A percentile compares a stretch with the other conserved stretches of the same genome.
phyloP scores from a whole-genome alignment of 2,329 filamentous ascomycete genomes.

The Biscogniauxia sp. region DNA sequence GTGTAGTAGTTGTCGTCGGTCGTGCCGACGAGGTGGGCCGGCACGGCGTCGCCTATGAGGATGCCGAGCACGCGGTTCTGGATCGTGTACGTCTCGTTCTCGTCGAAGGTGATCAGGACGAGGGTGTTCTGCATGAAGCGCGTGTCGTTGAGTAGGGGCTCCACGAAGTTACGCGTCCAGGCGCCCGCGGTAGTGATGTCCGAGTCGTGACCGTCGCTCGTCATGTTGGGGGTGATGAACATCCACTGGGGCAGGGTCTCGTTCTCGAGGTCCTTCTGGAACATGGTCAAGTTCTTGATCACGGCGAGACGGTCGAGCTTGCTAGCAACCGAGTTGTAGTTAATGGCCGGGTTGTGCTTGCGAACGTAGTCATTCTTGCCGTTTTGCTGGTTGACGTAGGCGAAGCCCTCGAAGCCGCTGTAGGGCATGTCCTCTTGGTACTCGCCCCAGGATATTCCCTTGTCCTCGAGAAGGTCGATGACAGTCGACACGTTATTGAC shows the following conservation, averaged over 20 bases:
- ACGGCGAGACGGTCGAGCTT: slow-evolving; percentile 58
- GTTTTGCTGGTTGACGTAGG: slow-evolving; percentile 63
- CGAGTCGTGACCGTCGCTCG: slow-evolving; percentile 73
- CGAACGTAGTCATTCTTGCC: slow-evolving; percentile 74
- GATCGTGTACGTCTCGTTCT: slow-evolving; percentile 66
- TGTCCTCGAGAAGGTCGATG: slow-evolving; percentile 66
- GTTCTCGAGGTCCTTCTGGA: slow-evolving; percentile 63
- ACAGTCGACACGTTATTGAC: slow-evolving; percentile 63
- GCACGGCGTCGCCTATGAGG: slow-evolving; percentile 73
- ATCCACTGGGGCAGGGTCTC: slow-evolving; percentile 68
- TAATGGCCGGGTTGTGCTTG: slow-evolving; percentile 71
- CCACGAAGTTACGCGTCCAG: slow-evolving; percentile 68
- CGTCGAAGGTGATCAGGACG: slow-evolving; percentile 76
- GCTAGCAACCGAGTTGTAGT: slow-evolving; percentile 64
- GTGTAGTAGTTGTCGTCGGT: slow-evolving; percentile 69
- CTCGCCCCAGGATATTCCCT: slow-evolving; percentile 64
- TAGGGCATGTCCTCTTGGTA: slow-evolving; percentile 81
- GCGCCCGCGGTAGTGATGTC: slow-evolving; percentile 64
- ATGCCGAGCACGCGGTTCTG: slow-evolving; percentile 70
- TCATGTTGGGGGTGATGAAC: slow-evolving; percentile 74
- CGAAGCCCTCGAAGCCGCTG: slow-evolving; percentile 65
- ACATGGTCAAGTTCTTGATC: slow-evolving; percentile 72
- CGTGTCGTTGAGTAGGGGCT: slow-evolving; percentile 65
- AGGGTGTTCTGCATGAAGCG: slow-evolving; percentile 76
- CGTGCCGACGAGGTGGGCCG: slow-evolving; percentile 61